A percentile compares a stretch with the other conserved stretches of the same genome.
These are phyloP conservation scores for Epichloe baconii DNA, from an alignment of 2,329 filamentous ascomycete genomes.

Conservation along the genomic window DNA sequence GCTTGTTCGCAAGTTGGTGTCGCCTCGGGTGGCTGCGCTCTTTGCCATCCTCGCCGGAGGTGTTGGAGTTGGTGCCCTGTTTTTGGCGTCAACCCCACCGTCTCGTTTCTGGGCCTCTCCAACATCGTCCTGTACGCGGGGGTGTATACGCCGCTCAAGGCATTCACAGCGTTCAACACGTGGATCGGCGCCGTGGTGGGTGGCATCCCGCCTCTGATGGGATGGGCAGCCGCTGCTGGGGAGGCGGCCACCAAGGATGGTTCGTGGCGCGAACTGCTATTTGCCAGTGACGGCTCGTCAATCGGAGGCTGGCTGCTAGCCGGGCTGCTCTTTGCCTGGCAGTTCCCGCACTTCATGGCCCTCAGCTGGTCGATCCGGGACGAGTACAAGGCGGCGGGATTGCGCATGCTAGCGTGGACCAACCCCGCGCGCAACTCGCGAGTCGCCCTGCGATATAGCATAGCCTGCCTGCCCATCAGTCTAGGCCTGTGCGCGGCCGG, in stretches of 20 bases:
- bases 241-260: constrained; percentile 68
- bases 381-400: constrained; percentile 65
- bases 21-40: constrained; percentile 53
- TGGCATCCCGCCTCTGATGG: constrained; percentile 91
- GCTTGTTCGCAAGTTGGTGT: constrained; percentile 69
- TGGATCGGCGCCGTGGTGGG: constrained; percentile 92
- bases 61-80: constrained; percentile 59
- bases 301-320: constrained; percentile 84
- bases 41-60: constrained; percentile 68
- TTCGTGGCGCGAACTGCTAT: constrained; percentile 64
- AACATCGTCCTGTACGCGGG: constrained; percentile 89
- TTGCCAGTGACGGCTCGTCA: constrained; percentile 47
- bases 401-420: constrained; percentile 70
- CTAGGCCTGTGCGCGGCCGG: constrained; percentile 63
- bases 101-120: constrained; percentile 66
- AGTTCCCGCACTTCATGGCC: constrained; percentile 97
- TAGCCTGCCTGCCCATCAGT: constrained; percentile 80
- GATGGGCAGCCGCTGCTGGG: constrained; percentile 89
- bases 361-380: constrained; percentile 78
- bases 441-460: constrained; percentile 75
- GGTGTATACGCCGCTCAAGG: constrained; percentile 85
- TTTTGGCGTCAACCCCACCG: constrained; percentile 93
- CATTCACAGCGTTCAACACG: constrained; percentile 75
- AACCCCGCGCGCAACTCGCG: constrained; percentile 76
- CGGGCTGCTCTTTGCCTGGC: constrained; percentile 80